phyloP scores from a whole-genome alignment of 306 rosid genomes.

The Cucurbita maxima region DNA sequence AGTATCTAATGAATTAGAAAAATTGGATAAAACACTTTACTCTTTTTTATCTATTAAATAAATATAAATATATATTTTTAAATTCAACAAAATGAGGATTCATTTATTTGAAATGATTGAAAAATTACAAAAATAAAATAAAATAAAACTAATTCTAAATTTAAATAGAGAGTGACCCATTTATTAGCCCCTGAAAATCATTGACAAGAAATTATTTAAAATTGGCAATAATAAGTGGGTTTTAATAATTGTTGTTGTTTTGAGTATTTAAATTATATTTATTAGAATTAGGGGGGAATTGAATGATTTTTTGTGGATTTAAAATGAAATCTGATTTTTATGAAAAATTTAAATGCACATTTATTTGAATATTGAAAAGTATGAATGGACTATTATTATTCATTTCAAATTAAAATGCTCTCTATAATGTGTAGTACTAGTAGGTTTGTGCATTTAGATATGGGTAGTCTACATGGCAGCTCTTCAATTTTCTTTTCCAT shows the following conservation, averaged over 20 bases:
- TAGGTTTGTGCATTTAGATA: neutral
- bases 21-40: too few relatives aligned
- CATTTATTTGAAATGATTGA: too few relatives aligned
- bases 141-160: too few relatives aligned
- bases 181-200: too few relatives aligned
- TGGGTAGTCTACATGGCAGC: neutral
- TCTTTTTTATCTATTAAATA: too few relatives aligned
- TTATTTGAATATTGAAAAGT: neutral
- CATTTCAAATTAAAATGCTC: neutral
- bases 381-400: neutral
- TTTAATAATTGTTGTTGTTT: neutral
- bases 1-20: too few relatives aligned
- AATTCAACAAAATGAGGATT: too few relatives aligned
- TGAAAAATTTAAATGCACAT: neutral
- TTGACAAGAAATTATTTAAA: neutral
- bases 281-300: neutral
- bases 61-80: too few relatives aligned
- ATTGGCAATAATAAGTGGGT: neutral
- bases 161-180: too few relatives aligned
- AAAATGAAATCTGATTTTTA: neutral
- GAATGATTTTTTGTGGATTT: neutral
- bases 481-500: neutral
- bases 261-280: neutral
- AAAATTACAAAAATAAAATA: too few relatives aligned
- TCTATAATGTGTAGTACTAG: neutral